These are phyloP conservation scores for Xylaria telfairii DNA, from an alignment of 495 filamentous ascomycete species.

Conservation along the genomic window DNA sequence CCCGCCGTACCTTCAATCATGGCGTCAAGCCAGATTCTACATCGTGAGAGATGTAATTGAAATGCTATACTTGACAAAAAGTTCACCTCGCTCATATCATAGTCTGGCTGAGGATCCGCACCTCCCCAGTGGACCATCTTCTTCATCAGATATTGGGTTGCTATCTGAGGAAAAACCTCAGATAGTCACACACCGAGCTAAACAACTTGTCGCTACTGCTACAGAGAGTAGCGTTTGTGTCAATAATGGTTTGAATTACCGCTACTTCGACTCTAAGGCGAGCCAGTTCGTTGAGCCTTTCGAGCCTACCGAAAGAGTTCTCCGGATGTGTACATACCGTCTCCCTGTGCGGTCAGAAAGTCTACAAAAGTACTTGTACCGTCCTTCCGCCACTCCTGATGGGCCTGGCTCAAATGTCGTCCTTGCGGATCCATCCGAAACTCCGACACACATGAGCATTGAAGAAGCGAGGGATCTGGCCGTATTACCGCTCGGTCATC, in stretches of 20 bases:
- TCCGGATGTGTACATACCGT: constrained; percentile 43
- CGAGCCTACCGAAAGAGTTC: constrained; percentile 25
- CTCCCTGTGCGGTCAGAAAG: constrained; percentile 32
- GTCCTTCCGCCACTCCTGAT: constrained; percentile 32
- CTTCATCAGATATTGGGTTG: constrained; percentile 35
- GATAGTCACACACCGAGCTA: constrained; percentile 47
- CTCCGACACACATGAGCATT: constrained; percentile 50
- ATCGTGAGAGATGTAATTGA: constrained; percentile 51
- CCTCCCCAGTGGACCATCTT: constrained; percentile 3
- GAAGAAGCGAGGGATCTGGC: constrained; percentile 60
- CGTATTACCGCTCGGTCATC: constrained; percentile 52
- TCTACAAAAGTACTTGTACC: constrained; percentile 48
- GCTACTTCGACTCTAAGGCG: constrained; percentile 37
- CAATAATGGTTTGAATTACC: constrained; percentile 49
- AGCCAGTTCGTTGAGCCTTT: constrained; percentile 39
- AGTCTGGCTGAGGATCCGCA: background rate
- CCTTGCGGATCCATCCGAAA: constrained; percentile 52
- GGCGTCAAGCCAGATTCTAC: constrained; percentile 59
- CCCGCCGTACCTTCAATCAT: constrained; percentile 52
- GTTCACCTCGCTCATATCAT: background rate
- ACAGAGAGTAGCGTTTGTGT: constrained; percentile 49
- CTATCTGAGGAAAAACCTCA: constrained; percentile 56
- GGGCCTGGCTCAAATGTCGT: constrained; percentile 50
- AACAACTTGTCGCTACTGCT: constrained; percentile 31
- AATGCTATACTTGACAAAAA: constrained; percentile 5